Conservation (phyloP, 2,329 filamentous ascomycete genomes). For the Penicillium expansum region DNA sequence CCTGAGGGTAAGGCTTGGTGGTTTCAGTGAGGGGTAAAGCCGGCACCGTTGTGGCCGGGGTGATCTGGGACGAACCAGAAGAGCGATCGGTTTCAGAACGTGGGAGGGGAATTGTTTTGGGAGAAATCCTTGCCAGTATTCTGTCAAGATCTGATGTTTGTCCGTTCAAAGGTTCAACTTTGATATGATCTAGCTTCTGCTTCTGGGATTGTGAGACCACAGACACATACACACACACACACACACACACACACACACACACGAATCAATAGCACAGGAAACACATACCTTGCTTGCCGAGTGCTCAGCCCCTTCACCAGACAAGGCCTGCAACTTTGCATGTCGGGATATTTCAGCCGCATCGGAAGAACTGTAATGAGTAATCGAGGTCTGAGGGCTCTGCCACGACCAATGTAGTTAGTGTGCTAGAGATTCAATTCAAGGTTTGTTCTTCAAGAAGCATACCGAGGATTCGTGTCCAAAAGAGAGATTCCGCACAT, state of each 20-base stretch:
- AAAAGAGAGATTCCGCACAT: slow-evolving; percentile 18
- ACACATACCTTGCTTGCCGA: slow-evolving; percentile 39
- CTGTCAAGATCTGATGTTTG: slow-evolving; percentile 61
- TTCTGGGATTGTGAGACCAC: slow-evolving; percentile 43
- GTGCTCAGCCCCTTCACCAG: slow-evolving; percentile 24
- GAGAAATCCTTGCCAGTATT: slow-evolving; percentile 45
- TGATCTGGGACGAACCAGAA: slow-evolving; percentile 18
- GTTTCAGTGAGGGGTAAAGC: slow-evolving; percentile 9
- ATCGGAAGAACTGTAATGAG: slow-evolving; percentile 29
- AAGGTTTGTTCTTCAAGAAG: not conserved
- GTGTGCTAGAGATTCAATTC: not conserved
- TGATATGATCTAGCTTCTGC: slow-evolving; percentile 47
- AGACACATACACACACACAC: not conserved
- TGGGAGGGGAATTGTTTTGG: slow-evolving; percentile 26
- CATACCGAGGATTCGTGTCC: slow-evolving; percentile 31
- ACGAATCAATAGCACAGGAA: not conserved
- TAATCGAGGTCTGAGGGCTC: slow-evolving; percentile 27
- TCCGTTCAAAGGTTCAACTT: slow-evolving; percentile 26
- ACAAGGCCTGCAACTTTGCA: slow-evolving; percentile 31
- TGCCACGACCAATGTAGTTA: slow-evolving; percentile 8
- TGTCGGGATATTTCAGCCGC: slow-evolving; percentile 36
- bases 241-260: not conserved
- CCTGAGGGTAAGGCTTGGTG: slow-evolving; percentile 14
- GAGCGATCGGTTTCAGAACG: slow-evolving; percentile 24
- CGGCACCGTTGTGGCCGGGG: slow-evolving; percentile 14